Conservation (phyloP, 1,139 yeast species). For the Saccharomyces hybrid region DNA sequence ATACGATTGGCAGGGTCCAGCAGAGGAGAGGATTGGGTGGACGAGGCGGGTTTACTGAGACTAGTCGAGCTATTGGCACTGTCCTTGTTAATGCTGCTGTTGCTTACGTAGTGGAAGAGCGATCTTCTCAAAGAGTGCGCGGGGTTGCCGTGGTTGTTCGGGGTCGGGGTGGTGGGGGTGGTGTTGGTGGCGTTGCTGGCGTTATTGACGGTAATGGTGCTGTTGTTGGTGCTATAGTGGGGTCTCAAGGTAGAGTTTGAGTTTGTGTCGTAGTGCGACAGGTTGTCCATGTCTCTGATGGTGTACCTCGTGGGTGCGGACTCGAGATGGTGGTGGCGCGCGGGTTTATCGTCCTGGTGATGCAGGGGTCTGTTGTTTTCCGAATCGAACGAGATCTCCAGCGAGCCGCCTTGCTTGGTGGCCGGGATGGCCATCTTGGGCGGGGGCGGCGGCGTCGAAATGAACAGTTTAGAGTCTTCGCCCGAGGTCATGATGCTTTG, state of each 20-base stretch:
- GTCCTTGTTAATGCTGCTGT: conserved; percentile 4
- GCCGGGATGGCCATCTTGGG: conserved; percentile 81
- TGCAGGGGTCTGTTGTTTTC: conserved; percentile 1
- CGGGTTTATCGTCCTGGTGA: neutral
- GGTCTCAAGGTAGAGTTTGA: conserved; percentile 6
- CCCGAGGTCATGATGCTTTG: conserved; percentile 31
- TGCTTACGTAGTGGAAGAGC: conserved; percentile 17
- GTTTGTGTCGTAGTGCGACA: conserved; percentile 8
- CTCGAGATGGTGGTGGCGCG: neutral
- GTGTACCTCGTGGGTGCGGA: conserved; percentile 14
- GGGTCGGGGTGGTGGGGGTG: conserved; percentile 3
- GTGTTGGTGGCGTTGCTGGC: conserved; percentile 1
- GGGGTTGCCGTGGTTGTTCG: neutral
- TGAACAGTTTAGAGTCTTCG: conserved; percentile 29
- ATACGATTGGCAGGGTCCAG: conserved; percentile 12
- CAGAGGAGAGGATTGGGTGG: neutral
- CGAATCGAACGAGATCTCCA: conserved; percentile 52
- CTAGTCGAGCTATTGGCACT: neutral
- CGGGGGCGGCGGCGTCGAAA: conserved; percentile 49
- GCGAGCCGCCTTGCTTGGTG: conserved; percentile 67
- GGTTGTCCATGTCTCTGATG: conserved; percentile 21
- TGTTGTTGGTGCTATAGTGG: conserved; percentile 3
- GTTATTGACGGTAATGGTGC: conserved; percentile 5
- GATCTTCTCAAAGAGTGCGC: conserved; percentile 19
- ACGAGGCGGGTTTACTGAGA: neutral